These are phyloP conservation scores for Condylostoma magnum DNA, from an alignment of 169 alveolate genomes.

Conservation along the genomic window DNA sequence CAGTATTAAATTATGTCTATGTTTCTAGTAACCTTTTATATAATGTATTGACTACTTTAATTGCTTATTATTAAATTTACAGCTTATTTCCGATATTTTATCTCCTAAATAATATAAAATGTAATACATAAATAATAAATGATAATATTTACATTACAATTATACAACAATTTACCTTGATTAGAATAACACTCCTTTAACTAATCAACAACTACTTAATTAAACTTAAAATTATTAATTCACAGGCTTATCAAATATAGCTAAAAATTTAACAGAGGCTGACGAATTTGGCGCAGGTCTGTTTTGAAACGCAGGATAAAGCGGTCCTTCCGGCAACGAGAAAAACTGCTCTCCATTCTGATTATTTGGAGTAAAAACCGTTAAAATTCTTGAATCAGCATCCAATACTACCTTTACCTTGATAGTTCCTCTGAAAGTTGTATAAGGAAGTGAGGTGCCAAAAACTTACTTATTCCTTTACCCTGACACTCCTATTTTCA, in stretches of 20 bases:
- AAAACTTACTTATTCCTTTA: slow-evolving; percentile 20
- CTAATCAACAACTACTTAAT: too few relatives aligned
- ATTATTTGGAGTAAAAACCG: slow-evolving; percentile 25
- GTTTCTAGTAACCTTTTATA: too few relatives aligned
- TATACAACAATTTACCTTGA: too few relatives aligned
- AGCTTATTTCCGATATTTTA: too few relatives aligned
- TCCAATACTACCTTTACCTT: slow-evolving; percentile 39
- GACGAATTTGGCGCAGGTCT: slow-evolving; percentile 11
- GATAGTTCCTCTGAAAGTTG: slow-evolving; percentile 30
- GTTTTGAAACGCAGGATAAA: slow-evolving; percentile 39
- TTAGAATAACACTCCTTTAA: too few relatives aligned
- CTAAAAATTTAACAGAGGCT: background rate
- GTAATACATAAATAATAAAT: too few relatives aligned
- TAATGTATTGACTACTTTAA: too few relatives aligned
- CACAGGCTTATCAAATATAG: slow-evolving; percentile 18
- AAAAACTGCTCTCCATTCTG: slow-evolving; percentile 37
- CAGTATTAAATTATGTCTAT: too few relatives aligned
- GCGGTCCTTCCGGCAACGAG: slow-evolving; percentile 43
- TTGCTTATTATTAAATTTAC: too few relatives aligned
- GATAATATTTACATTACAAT: too few relatives aligned
- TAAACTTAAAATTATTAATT: too few relatives aligned
- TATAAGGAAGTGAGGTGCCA: slow-evolving; percentile 38
- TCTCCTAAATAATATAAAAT: too few relatives aligned
- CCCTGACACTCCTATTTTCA: slow-evolving; percentile 47
- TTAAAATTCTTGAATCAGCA: slow-evolving; percentile 35